Percentiles rank a stretch among this genome's conserved stretches.
Conservation (phyloP, 352 stramenopile genomes). For the Globisporangium echinulatum region DNA sequence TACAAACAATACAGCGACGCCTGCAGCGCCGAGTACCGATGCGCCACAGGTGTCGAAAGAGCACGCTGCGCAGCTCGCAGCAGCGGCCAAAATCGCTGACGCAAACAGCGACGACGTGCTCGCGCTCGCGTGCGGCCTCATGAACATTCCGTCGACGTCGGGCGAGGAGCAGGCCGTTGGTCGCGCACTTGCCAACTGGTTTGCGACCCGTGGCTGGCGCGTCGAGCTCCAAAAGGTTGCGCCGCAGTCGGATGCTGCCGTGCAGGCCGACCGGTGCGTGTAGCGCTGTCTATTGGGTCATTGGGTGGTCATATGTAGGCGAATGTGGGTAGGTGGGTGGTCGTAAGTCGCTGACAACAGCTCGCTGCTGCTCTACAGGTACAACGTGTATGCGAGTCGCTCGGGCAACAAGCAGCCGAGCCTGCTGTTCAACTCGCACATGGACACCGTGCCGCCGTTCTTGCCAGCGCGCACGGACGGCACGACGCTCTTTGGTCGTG, state of each 20-base stretch:
- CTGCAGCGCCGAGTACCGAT: neutral
- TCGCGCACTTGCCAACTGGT: slow-evolving; percentile 55
- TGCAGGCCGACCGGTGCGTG: slow-evolving; percentile 49
- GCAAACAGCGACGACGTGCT: slow-evolving; percentile 57
- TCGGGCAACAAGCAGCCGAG: slow-evolving; percentile 43
- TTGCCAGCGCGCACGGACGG: slow-evolving; percentile 57
- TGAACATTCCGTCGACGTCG: slow-evolving; percentile 67
- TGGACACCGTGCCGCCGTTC: slow-evolving; percentile 77
- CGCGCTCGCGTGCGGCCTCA: slow-evolving; percentile 52
- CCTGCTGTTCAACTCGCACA: slow-evolving; percentile 85
- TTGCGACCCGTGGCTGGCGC: slow-evolving; percentile 55
- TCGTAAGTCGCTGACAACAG: neutral
- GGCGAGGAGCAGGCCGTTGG: slow-evolving; percentile 72
- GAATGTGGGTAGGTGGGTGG: too few species aligned
- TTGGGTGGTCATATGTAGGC: too few species aligned
- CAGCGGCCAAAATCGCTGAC: slow-evolving; percentile 43
- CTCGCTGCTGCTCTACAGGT: slow-evolving; percentile 17
- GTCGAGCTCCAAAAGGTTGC: slow-evolving; percentile 71
- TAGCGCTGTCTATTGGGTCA: neutral
- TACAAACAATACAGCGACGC: neutral
- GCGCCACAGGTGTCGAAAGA: slow-evolving; percentile 28
- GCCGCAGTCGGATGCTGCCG: slow-evolving; percentile 46
- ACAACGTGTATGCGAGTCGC: slow-evolving; percentile 72
- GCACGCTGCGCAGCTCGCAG: slow-evolving; percentile 33
- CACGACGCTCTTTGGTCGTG: slow-evolving; percentile 67